Evolutionary conservation across 495 filamentous ascomycete species (phyloP), one percentile per base, ranked within the genome.

Genomic region (Xylaria acuta): DNA sequence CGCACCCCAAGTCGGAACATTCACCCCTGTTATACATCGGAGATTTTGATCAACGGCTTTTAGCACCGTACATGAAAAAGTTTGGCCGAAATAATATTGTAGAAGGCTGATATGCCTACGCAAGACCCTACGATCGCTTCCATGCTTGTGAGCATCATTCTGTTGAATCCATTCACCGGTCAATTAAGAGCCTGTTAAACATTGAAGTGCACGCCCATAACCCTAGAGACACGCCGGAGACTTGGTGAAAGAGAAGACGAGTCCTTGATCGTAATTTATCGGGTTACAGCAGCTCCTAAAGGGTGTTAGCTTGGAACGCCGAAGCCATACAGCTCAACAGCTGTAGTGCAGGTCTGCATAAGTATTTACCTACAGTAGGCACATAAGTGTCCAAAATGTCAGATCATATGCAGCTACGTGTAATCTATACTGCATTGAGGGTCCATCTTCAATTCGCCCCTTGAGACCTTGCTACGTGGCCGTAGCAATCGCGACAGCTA

Each of bases 1-100:
- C 38, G 27, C 60, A 20, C 38, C 36, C 16, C 36, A 45, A 27
- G 60, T 45, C 25, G 60, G 60, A 45, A 40, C 20, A 45, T 64
- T 64, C 63, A 67, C 65, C 65, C 65, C 30, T 67, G 65, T 36
- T 56, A 8, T 53, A 25, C 45, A 67, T 67, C 65, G 65, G 65
- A 67, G 65, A 67, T 67, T 67, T 67, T 67, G 65, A 67, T 67
- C 49, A 67, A 43, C 65, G 22, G 30, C 5, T 51, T 25, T 20
- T 5, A 14, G 36, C 65, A 43, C 34, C 49, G 7, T 32, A 49
- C 3, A 38, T 11, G 32, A n/a, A 8, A 54, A 51, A 40, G 65
- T 67, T 34, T 32, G 63, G 47, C 18, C 38, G 30, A 3, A 16
- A 18, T 11, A 12, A 16, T 14, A 40, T 16, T n/a, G 45, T 34